These are phyloP conservation scores for Buddleja alternifolia DNA, from an alignment of 257 asterid genomes.

Conservation along the genomic window DNA sequence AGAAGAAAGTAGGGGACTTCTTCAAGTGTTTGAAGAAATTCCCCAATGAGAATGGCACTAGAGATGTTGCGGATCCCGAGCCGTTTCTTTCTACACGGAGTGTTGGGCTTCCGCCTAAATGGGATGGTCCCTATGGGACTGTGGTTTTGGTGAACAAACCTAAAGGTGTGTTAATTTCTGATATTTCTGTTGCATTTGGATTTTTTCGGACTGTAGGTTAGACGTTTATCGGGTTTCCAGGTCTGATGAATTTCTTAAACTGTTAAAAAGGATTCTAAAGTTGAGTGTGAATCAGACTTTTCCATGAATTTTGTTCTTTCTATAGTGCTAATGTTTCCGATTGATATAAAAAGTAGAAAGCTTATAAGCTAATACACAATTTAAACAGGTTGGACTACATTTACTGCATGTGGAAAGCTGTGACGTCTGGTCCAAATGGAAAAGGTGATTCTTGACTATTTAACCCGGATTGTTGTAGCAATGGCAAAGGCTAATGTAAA, in stretches of 20 bases:
- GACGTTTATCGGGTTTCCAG: not conserved
- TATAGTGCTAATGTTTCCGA: not conserved
- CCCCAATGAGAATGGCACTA: conserved; percentile 57
- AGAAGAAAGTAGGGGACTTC: conserved; percentile 94
- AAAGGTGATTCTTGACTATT: conserved; percentile 59
- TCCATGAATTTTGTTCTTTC: not conserved
- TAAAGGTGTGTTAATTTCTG: conserved; percentile 55
- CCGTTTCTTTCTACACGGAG: conserved; percentile 83
- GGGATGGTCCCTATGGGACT: conserved; percentile 92
- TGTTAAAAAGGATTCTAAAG: not conserved
- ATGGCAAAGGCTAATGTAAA: too few relatives aligned
- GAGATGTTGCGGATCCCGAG: conserved; percentile 38
- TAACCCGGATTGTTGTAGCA: too few relatives aligned
- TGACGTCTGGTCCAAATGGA: conserved; percentile 86
- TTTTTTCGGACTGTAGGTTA: not conserved
- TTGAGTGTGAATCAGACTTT: too few relatives aligned
- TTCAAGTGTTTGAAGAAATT: conserved; percentile 94
- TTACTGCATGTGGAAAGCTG: conserved; percentile 96
- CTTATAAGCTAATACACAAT: conserved; percentile 32
- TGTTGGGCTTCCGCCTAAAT: conserved; percentile 84
- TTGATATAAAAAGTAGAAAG: conserved; percentile 8
- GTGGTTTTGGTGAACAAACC: conserved; percentile 91
- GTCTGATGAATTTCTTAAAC: not conserved
- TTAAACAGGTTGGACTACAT: conserved; percentile 97
- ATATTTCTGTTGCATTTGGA: conserved; percentile 1